phyloP scores from a whole-genome alignment of 192 early-diverging fungal genomes.

The Podila horticola region DNA sequence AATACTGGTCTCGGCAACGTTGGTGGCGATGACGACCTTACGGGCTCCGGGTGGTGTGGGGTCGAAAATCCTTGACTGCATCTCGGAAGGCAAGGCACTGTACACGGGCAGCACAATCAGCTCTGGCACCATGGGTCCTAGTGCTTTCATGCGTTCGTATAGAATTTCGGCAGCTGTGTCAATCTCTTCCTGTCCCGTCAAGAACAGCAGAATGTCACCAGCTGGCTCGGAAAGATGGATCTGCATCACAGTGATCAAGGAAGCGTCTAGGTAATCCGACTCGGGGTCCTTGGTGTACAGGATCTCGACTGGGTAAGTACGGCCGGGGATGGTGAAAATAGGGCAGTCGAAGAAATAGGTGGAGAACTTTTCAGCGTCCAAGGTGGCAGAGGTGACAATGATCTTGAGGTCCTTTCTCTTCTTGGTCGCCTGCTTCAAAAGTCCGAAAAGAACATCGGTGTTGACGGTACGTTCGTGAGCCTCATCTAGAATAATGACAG shows the following conservation, averaged over 20 bases:
- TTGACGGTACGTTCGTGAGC: slow-evolving; percentile 97
- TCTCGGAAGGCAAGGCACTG: slow-evolving; percentile 91
- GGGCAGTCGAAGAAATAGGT: slow-evolving; percentile 91
- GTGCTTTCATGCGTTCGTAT: slow-evolving; percentile 76
- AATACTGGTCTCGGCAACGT: slow-evolving; percentile 98
- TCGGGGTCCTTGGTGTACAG: slow-evolving; percentile 96
- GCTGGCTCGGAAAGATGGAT: slow-evolving; percentile 94
- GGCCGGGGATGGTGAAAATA: slow-evolving; percentile 96
- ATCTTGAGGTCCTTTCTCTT: slow-evolving; percentile 90
- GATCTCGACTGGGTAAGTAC: slow-evolving; percentile 95
- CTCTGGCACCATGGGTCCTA: slow-evolving; percentile 74
- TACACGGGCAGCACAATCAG: slow-evolving; percentile 94
- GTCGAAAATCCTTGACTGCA: slow-evolving; percentile 97
- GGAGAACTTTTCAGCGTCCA: slow-evolving; percentile 95
- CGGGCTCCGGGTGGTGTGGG: slow-evolving; percentile 82
- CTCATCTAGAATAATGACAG: slow-evolving; percentile 96
- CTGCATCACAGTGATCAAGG: slow-evolving; percentile 95
- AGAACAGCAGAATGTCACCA: slow-evolving; percentile 94
- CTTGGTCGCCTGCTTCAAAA: slow-evolving; percentile 86
- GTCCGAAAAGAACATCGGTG: slow-evolving; percentile 96
- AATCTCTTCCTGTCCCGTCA: slow-evolving; percentile 99
- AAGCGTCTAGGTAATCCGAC: slow-evolving; percentile 92
- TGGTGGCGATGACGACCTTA: slow-evolving; percentile 96
- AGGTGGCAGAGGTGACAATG: slow-evolving; percentile 94
- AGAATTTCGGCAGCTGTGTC: slow-evolving; percentile 82